Evolutionary conservation across 2,329 filamentous ascomycete species (phyloP), one percentile per base, ranked within the genome.

Genomic region (Emmonsiellopsis sp.): DNA sequence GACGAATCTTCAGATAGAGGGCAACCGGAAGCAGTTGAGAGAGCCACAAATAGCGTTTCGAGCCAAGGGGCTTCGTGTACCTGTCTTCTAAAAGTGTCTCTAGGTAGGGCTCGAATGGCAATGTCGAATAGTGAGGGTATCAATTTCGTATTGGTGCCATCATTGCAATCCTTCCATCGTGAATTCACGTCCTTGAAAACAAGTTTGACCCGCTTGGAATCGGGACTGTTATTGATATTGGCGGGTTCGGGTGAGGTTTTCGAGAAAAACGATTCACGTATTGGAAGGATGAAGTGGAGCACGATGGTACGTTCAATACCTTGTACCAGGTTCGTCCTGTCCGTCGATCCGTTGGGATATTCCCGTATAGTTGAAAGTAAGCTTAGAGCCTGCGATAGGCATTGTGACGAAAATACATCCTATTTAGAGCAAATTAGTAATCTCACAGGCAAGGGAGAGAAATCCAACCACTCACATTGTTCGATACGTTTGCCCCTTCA

Each of bases 31-130:
- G 69, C 59, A 53, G 74, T 68, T 6, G 68, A 65, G 43, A 76
- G 63, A 33, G 65, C 65, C 27, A 70, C 67, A 52, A 78, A 77
- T n/a, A 77, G 62, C 2, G 68, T 69, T 60, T 77, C 74, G 49
- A 80, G 60, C 76, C 76, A 79, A 11, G 69, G 65, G 40, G 71
- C 71, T 60, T 79, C 77, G 27, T 70, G 62, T 6, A 68, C 69
- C 57, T 74, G 69, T 39, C 70, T 65, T 44, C 67, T 66, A 45
- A 73, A 73, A 9, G 70, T 68, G 53, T 71, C 67, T 53, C 72
- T 65, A 14, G 71, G 72, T 13, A 77, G 66, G 37, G 72, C 72
- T 37, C 72, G 69, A 27, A 73, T 69, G 3, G 74, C 72, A 53
- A 75, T 68, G 51, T 75, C 70, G 49, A 77, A 73, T 5, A 77